Base-by-base conservation (phyloP, 2,329 filamentous ascomycete species). In the Penicillium sp. region DNA sequence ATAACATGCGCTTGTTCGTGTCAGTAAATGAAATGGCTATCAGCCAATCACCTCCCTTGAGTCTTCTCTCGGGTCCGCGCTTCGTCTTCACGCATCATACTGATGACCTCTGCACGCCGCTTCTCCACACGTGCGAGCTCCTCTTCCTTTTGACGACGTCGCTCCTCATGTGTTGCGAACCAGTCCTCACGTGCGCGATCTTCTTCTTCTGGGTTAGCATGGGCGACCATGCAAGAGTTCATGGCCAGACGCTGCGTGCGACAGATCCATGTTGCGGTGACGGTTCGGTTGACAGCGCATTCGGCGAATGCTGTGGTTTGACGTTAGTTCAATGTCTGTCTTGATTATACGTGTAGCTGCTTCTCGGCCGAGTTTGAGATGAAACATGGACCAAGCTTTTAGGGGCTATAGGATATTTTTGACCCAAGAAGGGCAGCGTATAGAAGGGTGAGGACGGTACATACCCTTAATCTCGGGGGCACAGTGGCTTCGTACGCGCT, bases 181-280 rank as follows among this genome's bases (percentile, higher is more conserved):
- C 95, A 99, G 73, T 98, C 92, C 75, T 92, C 90, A 52, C 95
- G 82, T 62, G 95, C 95, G 24, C 86, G 87, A 78, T 99, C 95
- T 75, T 96, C 85, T 73, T 96, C 91, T 54, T 84, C 86, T 62
- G 87, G 90, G 62, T 90, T 96, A 54, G 93, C 93, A 78, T 96
- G 89, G 55, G 82, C 76, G 65, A 93, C 82, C 92, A 99, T 97
- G 80, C 95, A 99, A 60, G 81, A 82, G 78, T 99, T 99, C 95
- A 99, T 99, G 35, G 83, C 82, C 61, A 88, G 87, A 68, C 92
- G 89, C 70, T 93, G 84, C 49, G 83, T 78, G 53, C 91, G 88
- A 80, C 95, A 99, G 52, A 87, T 84, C 81, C 95, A 97, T 13
- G 92, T 89, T 57, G 95, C 90, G 55, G 88, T 92, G 67, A 98